These are phyloP conservation scores for Venturia carpophila DNA, from an alignment of 2,329 filamentous ascomycete species.

Conservation along the genomic window DNA sequence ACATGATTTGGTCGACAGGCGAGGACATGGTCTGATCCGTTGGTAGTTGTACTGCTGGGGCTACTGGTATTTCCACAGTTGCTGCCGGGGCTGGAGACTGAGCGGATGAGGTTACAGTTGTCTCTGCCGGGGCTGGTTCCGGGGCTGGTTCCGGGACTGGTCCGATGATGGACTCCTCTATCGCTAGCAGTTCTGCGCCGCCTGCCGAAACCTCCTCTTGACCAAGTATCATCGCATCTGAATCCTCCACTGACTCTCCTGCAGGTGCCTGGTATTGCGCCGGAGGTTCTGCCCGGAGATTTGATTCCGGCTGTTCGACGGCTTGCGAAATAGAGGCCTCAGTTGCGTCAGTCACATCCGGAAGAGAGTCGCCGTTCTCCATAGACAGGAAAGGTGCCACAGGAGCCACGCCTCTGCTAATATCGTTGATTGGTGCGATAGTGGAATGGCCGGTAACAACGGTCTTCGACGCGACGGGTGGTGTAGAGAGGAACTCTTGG, in stretches of 20 bases:
- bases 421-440: conserved; percentile 11
- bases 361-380: conserved; percentile 13
- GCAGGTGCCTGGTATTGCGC: conserved; percentile 16
- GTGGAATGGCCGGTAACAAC: neutral
- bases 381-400: conserved; percentile 9
- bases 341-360: neutral
- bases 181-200: neutral
- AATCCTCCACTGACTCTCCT: neutral
- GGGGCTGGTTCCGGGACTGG: neutral
- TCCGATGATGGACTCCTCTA: neutral
- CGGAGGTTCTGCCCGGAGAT: conserved; percentile 24
- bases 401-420: conserved; percentile 8
- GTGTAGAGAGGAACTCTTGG: neutral
- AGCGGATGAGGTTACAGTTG: neutral
- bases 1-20: neutral
- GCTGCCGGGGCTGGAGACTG: neutral
- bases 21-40: neutral
- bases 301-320: conserved; percentile 27
- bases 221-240: neutral
- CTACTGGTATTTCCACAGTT: neutral
- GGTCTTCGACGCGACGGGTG: conserved; percentile 6
- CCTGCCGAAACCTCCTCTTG: conserved; percentile 1
- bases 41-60: neutral
- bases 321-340: conserved; percentile 25
- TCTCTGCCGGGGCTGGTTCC: neutral